A percentile compares a stretch with the other conserved stretches of the same genome.
Conservation (phyloP, 208 protist genomes). For the Wallacemonas sp. region DNA sequence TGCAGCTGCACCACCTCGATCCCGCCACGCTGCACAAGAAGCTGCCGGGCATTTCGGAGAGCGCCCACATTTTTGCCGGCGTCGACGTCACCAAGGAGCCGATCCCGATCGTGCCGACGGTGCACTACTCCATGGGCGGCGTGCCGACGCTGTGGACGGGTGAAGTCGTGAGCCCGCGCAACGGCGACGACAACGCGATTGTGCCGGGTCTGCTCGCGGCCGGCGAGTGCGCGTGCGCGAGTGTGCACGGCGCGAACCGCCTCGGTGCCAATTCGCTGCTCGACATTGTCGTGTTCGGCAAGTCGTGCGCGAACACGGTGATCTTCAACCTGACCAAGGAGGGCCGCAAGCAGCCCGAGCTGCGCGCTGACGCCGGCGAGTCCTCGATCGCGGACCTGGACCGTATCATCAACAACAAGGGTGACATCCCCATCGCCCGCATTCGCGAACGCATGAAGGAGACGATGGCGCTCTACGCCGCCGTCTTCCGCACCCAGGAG, state of each 20-base stretch:
- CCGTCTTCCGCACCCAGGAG: slow-evolving; percentile 95
- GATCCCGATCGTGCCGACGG: slow-evolving; percentile 98
- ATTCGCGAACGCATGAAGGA: slow-evolving; percentile 97
- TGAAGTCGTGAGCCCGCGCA: slow-evolving; percentile 88
- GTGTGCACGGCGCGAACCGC: slow-evolving; percentile 99
- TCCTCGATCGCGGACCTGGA: slow-evolving; percentile 96
- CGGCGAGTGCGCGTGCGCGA: slow-evolving; percentile 97
- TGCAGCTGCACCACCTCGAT: slow-evolving; percentile 98
- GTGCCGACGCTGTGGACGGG: slow-evolving; percentile 92
- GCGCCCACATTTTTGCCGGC: slow-evolving; percentile 98
- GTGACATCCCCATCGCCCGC: slow-evolving; percentile 88
- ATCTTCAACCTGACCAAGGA: slow-evolving; percentile 94
- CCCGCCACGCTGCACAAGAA: slow-evolving; percentile 95
- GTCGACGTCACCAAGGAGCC: slow-evolving; percentile 99
- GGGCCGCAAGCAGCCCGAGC: slow-evolving; percentile 79
- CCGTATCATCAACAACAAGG: slow-evolving; percentile 94
- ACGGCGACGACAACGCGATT: slow-evolving; percentile 92
- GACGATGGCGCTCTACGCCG: slow-evolving; percentile 97
- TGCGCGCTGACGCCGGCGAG: slow-evolving; percentile 90
- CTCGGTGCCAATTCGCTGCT: slow-evolving; percentile 99
- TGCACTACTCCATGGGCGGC: slow-evolving; percentile 99
- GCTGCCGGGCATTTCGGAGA: slow-evolving; percentile 99
- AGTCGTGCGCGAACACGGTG: slow-evolving; percentile 95
- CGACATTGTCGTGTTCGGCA: slow-evolving; percentile 99
- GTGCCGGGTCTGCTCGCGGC: slow-evolving; percentile 97